Evolutionary conservation across 2,329 filamentous ascomycete species (phyloP).

Genomic region (Chrysoporthe cubensis): DNA sequence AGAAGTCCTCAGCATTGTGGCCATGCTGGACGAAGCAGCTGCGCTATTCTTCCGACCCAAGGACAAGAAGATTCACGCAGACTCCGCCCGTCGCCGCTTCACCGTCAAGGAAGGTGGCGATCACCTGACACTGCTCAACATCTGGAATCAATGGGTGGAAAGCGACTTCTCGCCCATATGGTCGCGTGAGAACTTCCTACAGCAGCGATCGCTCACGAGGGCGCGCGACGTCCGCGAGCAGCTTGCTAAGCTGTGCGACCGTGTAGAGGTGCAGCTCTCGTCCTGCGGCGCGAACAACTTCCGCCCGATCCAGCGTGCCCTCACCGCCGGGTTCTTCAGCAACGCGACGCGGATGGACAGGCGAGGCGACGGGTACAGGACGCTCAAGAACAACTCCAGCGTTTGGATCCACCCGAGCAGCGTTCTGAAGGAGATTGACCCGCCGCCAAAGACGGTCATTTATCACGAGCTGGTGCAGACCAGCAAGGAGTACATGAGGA

Average conservation of each 20-base stretch:
- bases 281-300: constrained; percentile 72
- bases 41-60: constrained; percentile 94
- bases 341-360: constrained; percentile 85
- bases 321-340: constrained; percentile 92
- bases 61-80: constrained; percentile 95
- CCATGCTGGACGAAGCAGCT: constrained; percentile 88
- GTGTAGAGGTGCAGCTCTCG: constrained; percentile 80
- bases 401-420: constrained; percentile 92
- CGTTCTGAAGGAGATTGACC: constrained; percentile 77
- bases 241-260: constrained; percentile 87
- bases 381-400: constrained; percentile 85
- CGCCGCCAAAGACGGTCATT: constrained; percentile 78
- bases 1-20: constrained; percentile 89
- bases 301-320: constrained; percentile 80
- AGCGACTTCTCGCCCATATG: constrained; percentile 86
- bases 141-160: constrained; percentile 96
- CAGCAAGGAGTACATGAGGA: constrained; percentile 91
- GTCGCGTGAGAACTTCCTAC: constrained; percentile 90
- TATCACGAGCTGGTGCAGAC: constrained; percentile 85
- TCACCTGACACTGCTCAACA: constrained; percentile 83
- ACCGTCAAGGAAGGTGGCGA: constrained; percentile 91
- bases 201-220: constrained; percentile 85
- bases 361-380: constrained; percentile 85
- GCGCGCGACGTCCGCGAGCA: constrained; percentile 93
- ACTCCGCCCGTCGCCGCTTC: constrained; percentile 86